Percentiles rank a stretch among this genome's conserved stretches.
These are phyloP conservation scores for Quercus tomentella DNA, from an alignment of 331 rosid species.

Conservation along the genomic window DNA sequence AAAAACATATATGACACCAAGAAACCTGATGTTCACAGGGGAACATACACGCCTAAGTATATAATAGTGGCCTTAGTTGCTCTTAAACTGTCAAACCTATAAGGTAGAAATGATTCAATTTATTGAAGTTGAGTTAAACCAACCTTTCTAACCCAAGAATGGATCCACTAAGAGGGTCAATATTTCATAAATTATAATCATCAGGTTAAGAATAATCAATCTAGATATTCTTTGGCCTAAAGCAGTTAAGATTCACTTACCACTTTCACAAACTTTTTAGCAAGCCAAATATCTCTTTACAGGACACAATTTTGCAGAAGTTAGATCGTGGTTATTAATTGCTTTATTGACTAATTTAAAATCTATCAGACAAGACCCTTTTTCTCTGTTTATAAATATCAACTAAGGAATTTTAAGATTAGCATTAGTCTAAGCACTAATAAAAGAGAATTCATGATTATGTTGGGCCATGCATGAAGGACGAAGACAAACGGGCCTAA, in stretches of 20 bases:
- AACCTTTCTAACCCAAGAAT: background rate
- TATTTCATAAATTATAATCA: slow-evolving; percentile 4
- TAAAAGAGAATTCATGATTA: slow-evolving; percentile 5
- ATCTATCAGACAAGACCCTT: background rate
- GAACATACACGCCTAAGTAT: no score
- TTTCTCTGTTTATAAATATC: background rate
- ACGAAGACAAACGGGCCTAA: slow-evolving; percentile 14
- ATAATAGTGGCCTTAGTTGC: no score
- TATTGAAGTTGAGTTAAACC: slow-evolving; percentile 8
- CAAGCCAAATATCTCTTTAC: background rate
- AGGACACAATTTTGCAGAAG: background rate
- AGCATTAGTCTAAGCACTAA: background rate
- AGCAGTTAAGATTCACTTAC: background rate
- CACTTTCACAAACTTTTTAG: background rate
- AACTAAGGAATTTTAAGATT: background rate
- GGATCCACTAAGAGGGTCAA: background rate
- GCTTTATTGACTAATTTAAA: background rate
- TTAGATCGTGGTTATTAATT: background rate
- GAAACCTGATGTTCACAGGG: no score
- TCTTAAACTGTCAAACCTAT: background rate
- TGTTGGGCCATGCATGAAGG: slow-evolving; percentile 23
- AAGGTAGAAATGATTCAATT: slow-evolving; percentile 2
- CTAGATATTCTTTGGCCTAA: background rate
- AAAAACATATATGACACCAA: no score
- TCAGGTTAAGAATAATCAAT: background rate